Evolutionary conservation across 371 early-diverging fungal genomes (phyloP).

Genomic region (Spraguea lophii): DNA sequence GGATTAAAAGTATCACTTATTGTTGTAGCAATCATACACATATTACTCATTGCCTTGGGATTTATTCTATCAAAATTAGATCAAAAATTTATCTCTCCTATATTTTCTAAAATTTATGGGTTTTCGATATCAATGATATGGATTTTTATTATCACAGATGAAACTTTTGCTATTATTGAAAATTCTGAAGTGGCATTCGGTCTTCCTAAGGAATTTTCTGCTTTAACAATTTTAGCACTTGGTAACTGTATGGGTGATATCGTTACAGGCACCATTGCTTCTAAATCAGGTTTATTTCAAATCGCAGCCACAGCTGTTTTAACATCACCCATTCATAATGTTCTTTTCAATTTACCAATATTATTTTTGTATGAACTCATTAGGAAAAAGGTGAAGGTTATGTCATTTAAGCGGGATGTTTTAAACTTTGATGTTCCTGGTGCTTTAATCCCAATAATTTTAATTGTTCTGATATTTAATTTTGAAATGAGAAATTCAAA

Average conservation of each 20-base stretch:
- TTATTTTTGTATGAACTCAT: not conserved
- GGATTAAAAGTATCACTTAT: not conserved
- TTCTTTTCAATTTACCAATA: constrained; percentile 1
- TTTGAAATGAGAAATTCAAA: constrained; percentile 4
- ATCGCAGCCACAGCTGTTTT: not conserved
- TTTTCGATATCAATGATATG: not conserved
- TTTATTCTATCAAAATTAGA: not conserved
- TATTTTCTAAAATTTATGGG: not conserved
- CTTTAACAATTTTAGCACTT: not conserved
- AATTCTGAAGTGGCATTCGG: not conserved
- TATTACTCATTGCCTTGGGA: not conserved
- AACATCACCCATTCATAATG: constrained; percentile 3
- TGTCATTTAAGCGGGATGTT: not conserved
- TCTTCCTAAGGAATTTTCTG: not conserved
- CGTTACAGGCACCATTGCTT: not conserved
- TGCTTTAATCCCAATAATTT: not conserved
- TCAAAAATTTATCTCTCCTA: not conserved
- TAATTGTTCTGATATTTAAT: constrained; percentile 3
- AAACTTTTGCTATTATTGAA: not conserved
- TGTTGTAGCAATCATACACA: not conserved
- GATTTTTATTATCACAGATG: not conserved
- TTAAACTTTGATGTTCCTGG: not conserved
- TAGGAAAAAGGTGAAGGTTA: not conserved
- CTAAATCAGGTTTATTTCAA: not conserved
- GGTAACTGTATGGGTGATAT: constrained; percentile 5